Percentiles rank a stretch among this genome's conserved stretches.
Conservation (phyloP, 192 early-diverging fungal genomes). For the Chytriomyces hyalinus region DNA sequence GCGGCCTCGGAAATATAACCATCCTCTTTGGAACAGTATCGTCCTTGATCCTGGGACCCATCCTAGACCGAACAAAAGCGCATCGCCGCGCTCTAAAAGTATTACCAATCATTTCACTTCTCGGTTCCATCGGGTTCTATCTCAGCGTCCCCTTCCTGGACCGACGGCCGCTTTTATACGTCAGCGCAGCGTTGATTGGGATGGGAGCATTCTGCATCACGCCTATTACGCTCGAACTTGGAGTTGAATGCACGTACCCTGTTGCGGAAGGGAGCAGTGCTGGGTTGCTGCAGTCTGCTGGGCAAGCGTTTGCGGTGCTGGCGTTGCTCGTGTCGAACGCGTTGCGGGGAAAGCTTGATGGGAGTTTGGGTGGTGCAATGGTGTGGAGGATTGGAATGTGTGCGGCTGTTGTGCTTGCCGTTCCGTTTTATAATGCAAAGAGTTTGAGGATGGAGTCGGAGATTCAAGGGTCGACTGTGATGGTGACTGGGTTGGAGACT, state of each 20-base stretch:
- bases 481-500: too few relatives aligned
- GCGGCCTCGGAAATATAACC: conserved; percentile 62
- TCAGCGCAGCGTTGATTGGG: conserved; percentile 28
- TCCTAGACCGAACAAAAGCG: conserved; percentile 63
- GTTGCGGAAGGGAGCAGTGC: conserved; percentile 38
- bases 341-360: conserved; percentile 13
- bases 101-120: conserved; percentile 1
- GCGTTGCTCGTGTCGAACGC: conserved; percentile 38
- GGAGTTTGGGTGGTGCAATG: conserved; percentile 2
- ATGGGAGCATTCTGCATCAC: conserved; percentile 38
- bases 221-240: conserved; percentile 38
- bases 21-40: conserved; percentile 65
- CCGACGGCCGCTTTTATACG: conserved; percentile 18
- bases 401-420: not conserved
- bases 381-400: not conserved
- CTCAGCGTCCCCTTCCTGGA: conserved; percentile 23
- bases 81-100: conserved; percentile 54
- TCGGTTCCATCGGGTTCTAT: conserved; percentile 32
- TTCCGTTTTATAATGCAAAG: conserved; percentile 28
- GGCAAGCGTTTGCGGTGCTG: conserved; percentile 28
- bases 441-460: conserved; percentile 26
- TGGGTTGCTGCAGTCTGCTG: conserved; percentile 34
- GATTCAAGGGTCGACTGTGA: not conserved
- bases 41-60: conserved; percentile 56
- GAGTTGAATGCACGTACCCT: conserved; percentile 42